Conservation (phyloP, 345 rosid species). For the Melaleuca alternifolia region DNA sequence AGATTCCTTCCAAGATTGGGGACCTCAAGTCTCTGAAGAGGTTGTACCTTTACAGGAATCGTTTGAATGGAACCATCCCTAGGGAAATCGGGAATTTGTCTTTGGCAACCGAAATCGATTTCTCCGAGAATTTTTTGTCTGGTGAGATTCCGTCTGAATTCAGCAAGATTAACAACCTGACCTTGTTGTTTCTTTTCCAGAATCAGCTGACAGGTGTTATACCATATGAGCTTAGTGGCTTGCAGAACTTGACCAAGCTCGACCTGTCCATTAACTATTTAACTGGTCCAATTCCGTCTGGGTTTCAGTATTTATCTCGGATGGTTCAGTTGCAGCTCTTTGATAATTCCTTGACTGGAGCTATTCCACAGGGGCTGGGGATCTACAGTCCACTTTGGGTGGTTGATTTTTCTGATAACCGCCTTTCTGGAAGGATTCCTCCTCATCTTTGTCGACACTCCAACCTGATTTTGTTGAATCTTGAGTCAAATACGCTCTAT, state of each 20-base stretch:
- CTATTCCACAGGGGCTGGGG: conserved; percentile 72
- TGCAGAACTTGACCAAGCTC: conserved; percentile 61
- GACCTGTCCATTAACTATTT: conserved; percentile 81
- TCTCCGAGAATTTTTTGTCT: conserved; percentile 64
- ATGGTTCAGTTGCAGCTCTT: conserved; percentile 82
- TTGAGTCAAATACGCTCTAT: conserved; percentile 57
- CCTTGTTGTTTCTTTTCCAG: conserved; percentile 62
- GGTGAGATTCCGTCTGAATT: conserved; percentile 78
- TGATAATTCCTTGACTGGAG: conserved; percentile 53
- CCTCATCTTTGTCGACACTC: conserved; percentile 49
- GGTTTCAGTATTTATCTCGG: conserved; percentile 59
- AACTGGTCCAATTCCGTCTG: conserved; percentile 61
- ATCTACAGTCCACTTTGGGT: conserved; percentile 66
- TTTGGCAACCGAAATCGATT: conserved; percentile 59
- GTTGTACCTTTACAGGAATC: conserved; percentile 75
- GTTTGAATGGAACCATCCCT: conserved; percentile 79
- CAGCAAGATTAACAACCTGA: conserved; percentile 46
- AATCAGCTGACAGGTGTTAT: conserved; percentile 71
- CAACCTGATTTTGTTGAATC: conserved; percentile 51
- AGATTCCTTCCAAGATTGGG: conserved; percentile 62
- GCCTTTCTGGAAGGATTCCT: conserved; percentile 67
- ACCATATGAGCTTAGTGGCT: conserved; percentile 52
- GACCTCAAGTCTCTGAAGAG: conserved; percentile 50
- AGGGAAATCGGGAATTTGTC: conserved; percentile 76
- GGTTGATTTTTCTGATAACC: conserved; percentile 77